Evolutionary conservation across 805 yeast species (phyloP).

Genomic region (Cyberlindnera misumaiensis): DNA sequence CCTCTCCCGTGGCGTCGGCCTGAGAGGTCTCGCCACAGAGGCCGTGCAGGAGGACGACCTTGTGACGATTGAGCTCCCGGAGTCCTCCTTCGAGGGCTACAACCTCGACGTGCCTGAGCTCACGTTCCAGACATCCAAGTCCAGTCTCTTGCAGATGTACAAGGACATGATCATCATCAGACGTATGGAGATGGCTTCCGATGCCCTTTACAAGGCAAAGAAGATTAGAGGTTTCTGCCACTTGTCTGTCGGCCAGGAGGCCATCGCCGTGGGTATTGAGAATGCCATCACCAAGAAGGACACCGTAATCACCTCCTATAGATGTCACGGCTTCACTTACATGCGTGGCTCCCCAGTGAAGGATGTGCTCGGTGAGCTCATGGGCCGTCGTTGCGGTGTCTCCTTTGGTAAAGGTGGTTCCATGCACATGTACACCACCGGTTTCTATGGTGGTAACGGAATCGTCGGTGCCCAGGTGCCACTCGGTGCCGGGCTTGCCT

Average conservation of each 20-base stretch:
- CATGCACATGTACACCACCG: slow-evolving; percentile 96
- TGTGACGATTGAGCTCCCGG: slow-evolving; percentile 60
- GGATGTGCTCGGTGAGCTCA: slow-evolving; percentile 87
- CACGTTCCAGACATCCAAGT: slow-evolving; percentile 73
- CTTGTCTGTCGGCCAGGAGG: slow-evolving; percentile 97
- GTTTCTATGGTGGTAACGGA: slow-evolving; percentile 99
- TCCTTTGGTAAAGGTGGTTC: slow-evolving; percentile 99
- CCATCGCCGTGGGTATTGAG: slow-evolving; percentile 97
- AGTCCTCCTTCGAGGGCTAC: slow-evolving; percentile 79
- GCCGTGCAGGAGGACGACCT: slow-evolving; percentile 20
- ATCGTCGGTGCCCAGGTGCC: slow-evolving; percentile 99
- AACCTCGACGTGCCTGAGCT: slow-evolving; percentile 67
- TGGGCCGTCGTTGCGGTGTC: slow-evolving; percentile 95
- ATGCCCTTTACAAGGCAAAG: slow-evolving; percentile 96
- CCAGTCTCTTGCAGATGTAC: slow-evolving; percentile 82
- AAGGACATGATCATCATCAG: slow-evolving; percentile 90
- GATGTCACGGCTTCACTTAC: slow-evolving; percentile 98
- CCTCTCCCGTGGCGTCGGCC: background rate
- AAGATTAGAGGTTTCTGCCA: slow-evolving; percentile 99
- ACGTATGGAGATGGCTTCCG: slow-evolving; percentile 99
- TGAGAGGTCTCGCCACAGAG: slow-evolving; percentile 23
- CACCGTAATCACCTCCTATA: slow-evolving; percentile 90
- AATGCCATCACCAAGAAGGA: slow-evolving; percentile 82
- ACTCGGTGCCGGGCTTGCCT: slow-evolving; percentile 96
- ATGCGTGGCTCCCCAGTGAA: slow-evolving; percentile 93